A percentile compares a stretch with the other conserved stretches of the same genome.
Evolutionary conservation across 75 land plant species (phyloP).

Genomic region (Larix kaempferi): DNA sequence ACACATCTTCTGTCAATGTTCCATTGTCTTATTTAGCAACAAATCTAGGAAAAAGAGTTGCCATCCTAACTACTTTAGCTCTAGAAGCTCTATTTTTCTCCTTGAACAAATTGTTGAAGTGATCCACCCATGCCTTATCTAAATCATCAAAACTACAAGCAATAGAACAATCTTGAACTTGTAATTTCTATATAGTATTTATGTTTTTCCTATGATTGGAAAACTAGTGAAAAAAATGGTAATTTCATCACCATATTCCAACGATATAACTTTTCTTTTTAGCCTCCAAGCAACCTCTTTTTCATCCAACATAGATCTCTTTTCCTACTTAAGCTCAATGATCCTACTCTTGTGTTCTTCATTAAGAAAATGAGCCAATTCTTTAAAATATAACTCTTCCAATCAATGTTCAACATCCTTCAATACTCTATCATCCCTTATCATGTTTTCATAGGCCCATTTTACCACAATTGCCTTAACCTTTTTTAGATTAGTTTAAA

Average conservation of each 20-base stretch:
- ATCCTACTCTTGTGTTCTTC: too few species aligned
- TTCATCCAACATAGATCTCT: neutral
- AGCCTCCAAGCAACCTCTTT: neutral
- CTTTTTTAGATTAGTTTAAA: too few species aligned
- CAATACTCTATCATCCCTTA: too few species aligned
- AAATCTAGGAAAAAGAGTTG: neutral
- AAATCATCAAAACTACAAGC: neutral
- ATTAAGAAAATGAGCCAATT: too few species aligned
- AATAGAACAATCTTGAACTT: too few species aligned
- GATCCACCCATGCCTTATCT: neutral
- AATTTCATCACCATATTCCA: neutral
- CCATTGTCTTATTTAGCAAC: too few species aligned
- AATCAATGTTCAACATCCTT: too few species aligned
- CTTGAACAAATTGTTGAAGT: neutral
- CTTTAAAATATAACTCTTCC: too few species aligned
- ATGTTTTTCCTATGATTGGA: neutral
- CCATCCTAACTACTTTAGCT: neutral
- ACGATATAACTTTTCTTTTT: neutral
- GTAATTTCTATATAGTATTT: neutral
- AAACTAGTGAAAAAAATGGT: neutral
- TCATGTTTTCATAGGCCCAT: too few species aligned
- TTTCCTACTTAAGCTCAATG: too few species aligned
- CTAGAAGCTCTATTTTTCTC: neutral
- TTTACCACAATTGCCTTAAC: too few species aligned
- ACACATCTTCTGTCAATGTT: too few species aligned